Conservation (phyloP, 306 rosid species). For the Acacia crassicarpa region DNA sequence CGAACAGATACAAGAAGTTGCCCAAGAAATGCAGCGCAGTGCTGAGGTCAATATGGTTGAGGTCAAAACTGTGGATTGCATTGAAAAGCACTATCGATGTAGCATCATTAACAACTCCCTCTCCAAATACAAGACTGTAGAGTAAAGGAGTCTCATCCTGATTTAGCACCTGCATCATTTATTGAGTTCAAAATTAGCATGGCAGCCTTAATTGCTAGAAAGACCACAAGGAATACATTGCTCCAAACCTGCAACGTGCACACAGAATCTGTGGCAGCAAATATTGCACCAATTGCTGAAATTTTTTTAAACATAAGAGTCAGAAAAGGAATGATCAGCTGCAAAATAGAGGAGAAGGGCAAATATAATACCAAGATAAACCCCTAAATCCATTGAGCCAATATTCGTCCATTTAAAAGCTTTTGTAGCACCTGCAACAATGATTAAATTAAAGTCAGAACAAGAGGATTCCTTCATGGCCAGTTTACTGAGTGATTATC, state of each 20-base stretch:
- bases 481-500: neutral
- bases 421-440: conserved; percentile 66
- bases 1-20: conserved; percentile 77
- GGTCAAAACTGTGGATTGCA: conserved; percentile 92
- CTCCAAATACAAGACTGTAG: conserved; percentile 97
- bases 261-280: conserved; percentile 98
- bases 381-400: conserved; percentile 69
- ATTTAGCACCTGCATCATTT: conserved; percentile 73
- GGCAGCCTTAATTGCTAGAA: conserved; percentile 26
- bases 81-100: conserved; percentile 98
- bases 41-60: conserved; percentile 53
- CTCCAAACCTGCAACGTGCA: conserved; percentile 93
- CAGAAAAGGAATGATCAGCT: conserved; percentile 23
- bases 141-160: conserved; percentile 99
- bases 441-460: conserved; percentile 33
- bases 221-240: conserved; percentile 4
- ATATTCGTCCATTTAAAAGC: conserved; percentile 72
- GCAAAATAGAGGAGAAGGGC: conserved; percentile 3
- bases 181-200: conserved; percentile 27
- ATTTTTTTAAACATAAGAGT: conserved; percentile 18
- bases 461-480: neutral
- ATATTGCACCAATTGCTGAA: conserved; percentile 96
- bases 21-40: conserved; percentile 67
- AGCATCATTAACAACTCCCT: conserved; percentile 98
- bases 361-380: conserved; percentile 63